phyloP scores from a whole-genome alignment of 2,329 filamentous ascomycete species.

The Capronia epimyces region DNA sequence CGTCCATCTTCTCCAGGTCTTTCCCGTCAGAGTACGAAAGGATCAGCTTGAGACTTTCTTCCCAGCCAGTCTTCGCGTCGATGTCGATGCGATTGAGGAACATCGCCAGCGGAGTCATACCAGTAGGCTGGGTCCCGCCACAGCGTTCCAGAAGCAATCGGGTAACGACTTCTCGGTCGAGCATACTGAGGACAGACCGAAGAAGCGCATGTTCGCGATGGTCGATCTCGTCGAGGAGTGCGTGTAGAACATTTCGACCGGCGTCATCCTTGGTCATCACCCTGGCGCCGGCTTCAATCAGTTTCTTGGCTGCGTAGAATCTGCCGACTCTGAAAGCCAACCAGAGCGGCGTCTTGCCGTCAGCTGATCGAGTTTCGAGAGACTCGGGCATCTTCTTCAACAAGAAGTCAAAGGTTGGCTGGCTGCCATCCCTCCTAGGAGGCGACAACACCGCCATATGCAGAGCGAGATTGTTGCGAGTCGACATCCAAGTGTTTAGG shows the following conservation, averaged over 20 bases:
- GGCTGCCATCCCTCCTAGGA: slow-evolving; percentile 38
- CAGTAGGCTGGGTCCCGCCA: slow-evolving; percentile 47
- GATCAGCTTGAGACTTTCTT: slow-evolving; percentile 43
- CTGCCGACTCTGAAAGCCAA: slow-evolving; percentile 58
- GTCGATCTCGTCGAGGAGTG: slow-evolving; percentile 37
- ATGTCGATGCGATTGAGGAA: slow-evolving; percentile 43
- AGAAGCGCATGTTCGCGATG: slow-evolving; percentile 41
- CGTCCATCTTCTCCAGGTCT: slow-evolving; percentile 44
- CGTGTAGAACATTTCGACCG: slow-evolving; percentile 65
- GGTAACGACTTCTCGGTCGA: slow-evolving; percentile 47
- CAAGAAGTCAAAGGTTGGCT: slow-evolving; percentile 60
- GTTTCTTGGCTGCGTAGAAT: slow-evolving; percentile 51
- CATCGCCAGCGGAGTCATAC: slow-evolving; percentile 59
- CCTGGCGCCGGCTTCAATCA: slow-evolving; percentile 65
- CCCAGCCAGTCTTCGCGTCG: slow-evolving; percentile 15
- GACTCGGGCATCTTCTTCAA: slow-evolving; percentile 56
- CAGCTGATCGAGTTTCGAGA: slow-evolving; percentile 56
- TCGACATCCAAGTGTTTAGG: slow-evolving; percentile 47
- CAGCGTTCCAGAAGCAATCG: slow-evolving; percentile 38
- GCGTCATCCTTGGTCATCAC: slow-evolving; percentile 57
- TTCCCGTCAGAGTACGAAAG: slow-evolving; percentile 53
- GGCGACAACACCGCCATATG: slow-evolving; percentile 58
- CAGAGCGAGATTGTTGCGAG: slow-evolving; percentile 56
- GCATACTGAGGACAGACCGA: slow-evolving; percentile 56
- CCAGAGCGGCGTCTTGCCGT: slow-evolving; percentile 57